Evolutionary conservation across 257 asterid species (phyloP).

Genomic region (Verbascum thapsus): DNA sequence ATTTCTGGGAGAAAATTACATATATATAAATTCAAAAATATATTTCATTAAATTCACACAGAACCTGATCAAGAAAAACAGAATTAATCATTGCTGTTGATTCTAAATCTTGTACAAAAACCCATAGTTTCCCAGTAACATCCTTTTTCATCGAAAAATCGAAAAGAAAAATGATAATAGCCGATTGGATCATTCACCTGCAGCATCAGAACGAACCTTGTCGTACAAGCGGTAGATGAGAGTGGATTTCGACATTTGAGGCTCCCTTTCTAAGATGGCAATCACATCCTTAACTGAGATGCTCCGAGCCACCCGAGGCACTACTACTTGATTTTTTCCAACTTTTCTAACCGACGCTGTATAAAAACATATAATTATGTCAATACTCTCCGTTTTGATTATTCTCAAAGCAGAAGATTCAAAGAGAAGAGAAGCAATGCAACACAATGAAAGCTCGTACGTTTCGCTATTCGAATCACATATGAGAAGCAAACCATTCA

Average conservation of each 20-base stretch:
- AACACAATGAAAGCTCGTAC: background rate
- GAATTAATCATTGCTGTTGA: background rate
- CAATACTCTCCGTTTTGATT: too few relatives aligned
- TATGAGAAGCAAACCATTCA: too few relatives aligned
- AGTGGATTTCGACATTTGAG: constrained; percentile 81
- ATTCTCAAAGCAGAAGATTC: too few relatives aligned
- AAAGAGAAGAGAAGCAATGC: background rate
- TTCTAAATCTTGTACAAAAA: background rate
- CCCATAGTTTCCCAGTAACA: constrained; percentile 2
- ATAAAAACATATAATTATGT: constrained; percentile 1
- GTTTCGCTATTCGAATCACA: too few relatives aligned
- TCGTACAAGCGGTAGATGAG: constrained; percentile 66
- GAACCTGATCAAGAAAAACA: background rate
- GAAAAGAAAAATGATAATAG: too few relatives aligned
- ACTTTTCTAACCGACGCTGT: constrained; percentile 57
- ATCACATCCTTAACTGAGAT: constrained; percentile 82
- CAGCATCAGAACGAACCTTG: constrained; percentile 44
- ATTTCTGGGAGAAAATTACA: too few relatives aligned
- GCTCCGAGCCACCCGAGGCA: constrained; percentile 59
- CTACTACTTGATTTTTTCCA: constrained; percentile 60
- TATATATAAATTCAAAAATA: too few relatives aligned
- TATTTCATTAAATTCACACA: background rate
- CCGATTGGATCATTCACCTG: constrained; percentile 33
- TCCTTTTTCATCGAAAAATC: background rate
- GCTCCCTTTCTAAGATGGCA: constrained; percentile 85